Evolutionary conservation across 805 yeast genomes (phyloP).

Genomic region (Kodamaea hsintzibuensis): DNA sequence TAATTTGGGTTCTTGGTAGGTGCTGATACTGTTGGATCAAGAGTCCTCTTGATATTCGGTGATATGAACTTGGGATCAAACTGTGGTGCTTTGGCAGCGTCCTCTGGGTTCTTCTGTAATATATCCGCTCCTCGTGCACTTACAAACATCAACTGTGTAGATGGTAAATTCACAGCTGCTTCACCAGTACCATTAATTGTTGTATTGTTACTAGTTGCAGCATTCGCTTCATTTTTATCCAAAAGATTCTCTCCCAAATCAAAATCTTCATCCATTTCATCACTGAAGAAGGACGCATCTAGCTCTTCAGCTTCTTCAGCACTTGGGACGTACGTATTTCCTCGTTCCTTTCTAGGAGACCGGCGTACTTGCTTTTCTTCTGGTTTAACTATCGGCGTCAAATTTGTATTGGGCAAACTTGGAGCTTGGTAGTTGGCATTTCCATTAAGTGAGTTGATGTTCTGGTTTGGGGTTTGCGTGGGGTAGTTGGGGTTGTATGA

Average conservation of each 20-base stretch:
- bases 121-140: slow-evolving; percentile 65
- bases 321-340: slow-evolving; percentile 12
- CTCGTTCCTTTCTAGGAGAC: slow-evolving; percentile 7
- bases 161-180: slow-evolving; percentile 8
- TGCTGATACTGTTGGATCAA: slow-evolving; percentile 68
- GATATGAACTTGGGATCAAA: slow-evolving; percentile 54
- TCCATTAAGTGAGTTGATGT: neutral
- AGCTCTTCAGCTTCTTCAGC: slow-evolving; percentile 29
- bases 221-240: neutral
- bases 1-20: slow-evolving; percentile 8
- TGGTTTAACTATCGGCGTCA: neutral
- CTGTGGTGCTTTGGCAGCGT: slow-evolving; percentile 54
- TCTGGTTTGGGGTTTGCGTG: neutral
- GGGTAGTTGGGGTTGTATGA: slow-evolving; percentile 1
- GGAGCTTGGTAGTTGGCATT: neutral
- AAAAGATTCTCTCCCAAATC: slow-evolving; percentile 1
- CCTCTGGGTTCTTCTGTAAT: slow-evolving; percentile 43
- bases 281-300: slow-evolving; percentile 46
- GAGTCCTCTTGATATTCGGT: slow-evolving; percentile 49
- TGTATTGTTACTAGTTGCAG: neutral
- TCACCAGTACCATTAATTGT: neutral
- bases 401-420: neutral
- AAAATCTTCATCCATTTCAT: slow-evolving; percentile 27
- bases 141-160: slow-evolving; percentile 43
- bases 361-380: neutral